phyloP scores from a whole-genome alignment of 768 basidiomycete genomes.

The Chalciporus sphaerocephalus region DNA sequence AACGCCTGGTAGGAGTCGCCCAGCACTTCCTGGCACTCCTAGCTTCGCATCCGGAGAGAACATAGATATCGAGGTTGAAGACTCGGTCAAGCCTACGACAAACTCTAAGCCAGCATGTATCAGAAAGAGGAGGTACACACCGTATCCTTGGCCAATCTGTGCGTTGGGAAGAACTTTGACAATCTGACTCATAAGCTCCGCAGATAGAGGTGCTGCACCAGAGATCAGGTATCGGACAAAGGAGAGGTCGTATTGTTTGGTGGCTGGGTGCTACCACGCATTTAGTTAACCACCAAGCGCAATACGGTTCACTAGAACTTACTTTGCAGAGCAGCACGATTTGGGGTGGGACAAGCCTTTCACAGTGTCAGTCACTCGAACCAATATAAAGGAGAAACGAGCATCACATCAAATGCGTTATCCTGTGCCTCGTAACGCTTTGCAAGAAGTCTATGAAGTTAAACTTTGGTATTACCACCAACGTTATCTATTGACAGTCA shows the following conservation, averaged over 20 bases:
- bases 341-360: constrained; percentile 62
- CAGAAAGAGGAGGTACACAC: constrained; percentile 24
- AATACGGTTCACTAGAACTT: background rate
- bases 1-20: constrained; percentile 49
- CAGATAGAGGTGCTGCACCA: constrained; percentile 62
- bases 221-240: constrained; percentile 50
- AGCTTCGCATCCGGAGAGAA: constrained; percentile 45
- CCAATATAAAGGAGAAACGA: background rate
- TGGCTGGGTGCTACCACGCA: constrained; percentile 44
- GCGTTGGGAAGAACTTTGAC: constrained; percentile 52
- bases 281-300: background rate
- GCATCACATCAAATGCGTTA: constrained; percentile 52
- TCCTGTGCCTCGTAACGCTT: constrained; percentile 54
- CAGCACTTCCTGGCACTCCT: constrained; percentile 51
- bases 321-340: constrained; percentile 67
- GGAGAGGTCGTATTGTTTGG: constrained; percentile 46
- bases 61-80: constrained; percentile 48
- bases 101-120: background rate
- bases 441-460: constrained; percentile 57
- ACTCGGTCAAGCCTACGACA: constrained; percentile 62
- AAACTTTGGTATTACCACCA: constrained; percentile 62
- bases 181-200: constrained; percentile 46
- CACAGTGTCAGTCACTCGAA: background rate
- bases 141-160: constrained; percentile 62
- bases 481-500: constrained; percentile 40